phyloP scores from a whole-genome alignment of 768 basidiomycete species.

The Xerocomus potaroensis region DNA sequence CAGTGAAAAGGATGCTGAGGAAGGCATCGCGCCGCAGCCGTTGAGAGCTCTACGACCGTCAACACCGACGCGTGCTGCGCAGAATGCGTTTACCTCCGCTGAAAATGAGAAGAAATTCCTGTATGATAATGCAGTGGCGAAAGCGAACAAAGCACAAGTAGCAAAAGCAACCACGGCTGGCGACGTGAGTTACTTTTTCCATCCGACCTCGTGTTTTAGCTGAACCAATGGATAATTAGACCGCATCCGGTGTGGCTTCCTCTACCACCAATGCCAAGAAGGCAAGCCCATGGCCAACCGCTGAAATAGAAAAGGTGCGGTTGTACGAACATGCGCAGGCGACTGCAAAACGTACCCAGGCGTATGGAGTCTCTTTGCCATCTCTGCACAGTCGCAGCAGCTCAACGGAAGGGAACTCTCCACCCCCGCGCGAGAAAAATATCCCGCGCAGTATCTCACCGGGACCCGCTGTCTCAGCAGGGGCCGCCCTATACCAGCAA shows the following conservation, averaged over 20 bases:
- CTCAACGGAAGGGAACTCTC: conserved; percentile 26
- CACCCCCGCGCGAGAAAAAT: conserved; percentile 11
- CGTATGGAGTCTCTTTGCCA: conserved; percentile 27
- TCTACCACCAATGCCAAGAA: conserved; percentile 14
- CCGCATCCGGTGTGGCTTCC: conserved; percentile 1
- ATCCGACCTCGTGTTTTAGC: neutral
- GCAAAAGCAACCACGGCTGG: conserved; percentile 22
- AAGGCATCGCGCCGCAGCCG: conserved; percentile 21
- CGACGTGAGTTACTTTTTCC: conserved; percentile 19
- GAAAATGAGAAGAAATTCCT: conserved; percentile 43
- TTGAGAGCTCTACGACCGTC: conserved; percentile 13
- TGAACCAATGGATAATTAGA: conserved; percentile 11
- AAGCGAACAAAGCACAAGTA: conserved; percentile 38
- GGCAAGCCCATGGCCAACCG: conserved; percentile 48
- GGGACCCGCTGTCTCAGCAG: conserved; percentile 34
- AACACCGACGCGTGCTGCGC: conserved; percentile 25
- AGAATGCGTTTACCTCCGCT: conserved; percentile 29
- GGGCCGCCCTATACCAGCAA: conserved; percentile 41
- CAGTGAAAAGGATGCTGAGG: conserved; percentile 38
- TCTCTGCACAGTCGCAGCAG: conserved; percentile 26
- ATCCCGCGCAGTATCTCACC: conserved; percentile 8
- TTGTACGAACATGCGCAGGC: conserved; percentile 66
- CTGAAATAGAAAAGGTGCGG: conserved; percentile 74
- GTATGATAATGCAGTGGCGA: conserved; percentile 38
- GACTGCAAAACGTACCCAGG: conserved; percentile 59